These are phyloP conservation scores for Chalciporus piperatus DNA, from an alignment of 768 basidiomycete genomes.

Conservation along the genomic window DNA sequence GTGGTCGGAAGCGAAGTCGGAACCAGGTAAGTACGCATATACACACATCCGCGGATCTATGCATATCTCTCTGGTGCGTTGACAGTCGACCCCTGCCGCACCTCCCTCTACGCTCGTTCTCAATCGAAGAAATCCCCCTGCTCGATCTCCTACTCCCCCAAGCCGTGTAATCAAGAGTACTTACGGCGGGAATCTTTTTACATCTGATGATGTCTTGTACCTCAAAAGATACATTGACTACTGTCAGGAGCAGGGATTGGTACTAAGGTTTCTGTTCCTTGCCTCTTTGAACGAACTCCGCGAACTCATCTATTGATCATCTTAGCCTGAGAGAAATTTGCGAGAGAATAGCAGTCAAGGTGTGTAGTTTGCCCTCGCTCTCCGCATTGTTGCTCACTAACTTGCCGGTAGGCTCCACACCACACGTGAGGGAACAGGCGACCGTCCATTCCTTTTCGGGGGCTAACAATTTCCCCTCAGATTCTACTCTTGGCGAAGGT, in stretches of 20 bases:
- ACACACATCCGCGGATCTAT: background rate
- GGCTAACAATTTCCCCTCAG: slow-evolving; percentile 34
- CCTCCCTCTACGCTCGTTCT: slow-evolving; percentile 65
- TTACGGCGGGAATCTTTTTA: slow-evolving; percentile 86
- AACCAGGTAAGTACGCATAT: slow-evolving; percentile 42
- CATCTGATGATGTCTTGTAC: slow-evolving; percentile 77
- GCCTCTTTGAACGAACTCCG: slow-evolving; percentile 26
- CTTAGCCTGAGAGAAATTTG: slow-evolving; percentile 72
- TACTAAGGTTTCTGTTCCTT: slow-evolving; percentile 55
- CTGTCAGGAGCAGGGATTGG: slow-evolving; percentile 83
- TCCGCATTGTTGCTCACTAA: slow-evolving; percentile 3
- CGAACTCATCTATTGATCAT: slow-evolving; percentile 1
- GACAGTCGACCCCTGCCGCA: slow-evolving; percentile 59
- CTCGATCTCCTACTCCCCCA: slow-evolving; percentile 82
- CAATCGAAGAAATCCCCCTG: slow-evolving; percentile 62
- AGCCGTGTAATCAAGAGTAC: slow-evolving; percentile 83
- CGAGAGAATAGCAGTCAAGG: slow-evolving; percentile 82
- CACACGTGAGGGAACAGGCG: slow-evolving; percentile 60
- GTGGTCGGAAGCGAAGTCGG: slow-evolving; percentile 70
- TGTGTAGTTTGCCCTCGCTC: slow-evolving; percentile 23
- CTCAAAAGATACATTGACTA: slow-evolving; percentile 89
- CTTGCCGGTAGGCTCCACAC: slow-evolving; percentile 64
- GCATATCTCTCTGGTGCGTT: background rate
- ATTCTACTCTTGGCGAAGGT: slow-evolving; percentile 89
- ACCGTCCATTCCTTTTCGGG: background rate